Percentiles rank a stretch among this genome's conserved stretches.
These are phyloP conservation scores for Aquilaria agallochum DNA, from an alignment of 441 rosid species.

Conservation along the genomic window DNA sequence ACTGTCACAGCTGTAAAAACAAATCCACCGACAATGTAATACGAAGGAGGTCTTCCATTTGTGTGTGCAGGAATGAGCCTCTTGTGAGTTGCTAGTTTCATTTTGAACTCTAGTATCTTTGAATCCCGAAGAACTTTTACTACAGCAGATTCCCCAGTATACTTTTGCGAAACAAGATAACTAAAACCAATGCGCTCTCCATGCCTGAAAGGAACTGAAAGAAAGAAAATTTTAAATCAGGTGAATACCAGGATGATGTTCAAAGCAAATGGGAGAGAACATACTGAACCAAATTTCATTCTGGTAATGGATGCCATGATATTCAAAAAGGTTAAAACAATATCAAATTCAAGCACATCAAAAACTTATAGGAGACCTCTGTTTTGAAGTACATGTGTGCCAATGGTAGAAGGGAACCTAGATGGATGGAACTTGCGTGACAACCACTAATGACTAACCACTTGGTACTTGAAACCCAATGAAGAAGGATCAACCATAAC, in stretches of 20 bases:
- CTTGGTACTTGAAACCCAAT: no score
- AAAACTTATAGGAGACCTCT: no score
- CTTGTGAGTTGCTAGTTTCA: conserved; percentile 79
- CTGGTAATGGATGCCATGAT: no score
- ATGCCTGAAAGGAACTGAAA: conserved; percentile 85
- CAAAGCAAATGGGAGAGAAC: neutral
- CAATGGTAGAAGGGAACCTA: no score
- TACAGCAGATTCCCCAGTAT: conserved; percentile 73
- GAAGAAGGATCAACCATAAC: no score
- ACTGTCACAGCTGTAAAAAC: conserved; percentile 86
- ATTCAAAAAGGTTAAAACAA: no score
- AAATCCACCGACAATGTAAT: conserved; percentile 91
- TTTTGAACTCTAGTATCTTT: conserved; percentile 46
- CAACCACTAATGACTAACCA: no score
- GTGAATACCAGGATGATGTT: conserved; percentile 8
- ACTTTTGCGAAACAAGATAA: conserved; percentile 90
- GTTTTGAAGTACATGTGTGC: no score
- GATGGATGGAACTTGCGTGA: no score
- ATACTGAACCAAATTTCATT: no score
- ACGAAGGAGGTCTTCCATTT: conserved; percentile 76
- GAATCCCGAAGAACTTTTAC: conserved; percentile 78
- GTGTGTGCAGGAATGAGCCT: conserved; percentile 82
- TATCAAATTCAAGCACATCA: no score
- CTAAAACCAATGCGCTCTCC: conserved; percentile 97
- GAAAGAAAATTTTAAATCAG: conserved; percentile 1